phyloP scores from a whole-genome alignment of 345 rosid genomes.

The Pistacia integerrima region DNA sequence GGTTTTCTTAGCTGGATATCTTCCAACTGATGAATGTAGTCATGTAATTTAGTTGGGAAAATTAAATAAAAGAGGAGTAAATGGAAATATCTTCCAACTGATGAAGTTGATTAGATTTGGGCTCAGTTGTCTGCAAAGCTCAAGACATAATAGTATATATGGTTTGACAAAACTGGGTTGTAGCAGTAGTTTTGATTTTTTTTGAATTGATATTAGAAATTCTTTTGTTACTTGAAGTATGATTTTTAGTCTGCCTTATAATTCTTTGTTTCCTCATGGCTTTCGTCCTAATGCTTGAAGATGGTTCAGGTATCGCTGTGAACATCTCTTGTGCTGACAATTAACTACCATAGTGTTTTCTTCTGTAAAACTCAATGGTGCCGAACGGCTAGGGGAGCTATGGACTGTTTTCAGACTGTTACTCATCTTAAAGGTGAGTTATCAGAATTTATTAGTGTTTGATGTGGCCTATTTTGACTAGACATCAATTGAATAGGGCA shows the following conservation, averaged over 20 bases:
- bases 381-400: conserved; percentile 47
- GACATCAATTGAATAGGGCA: background rate
- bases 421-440: conserved; percentile 49
- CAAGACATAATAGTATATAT: background rate
- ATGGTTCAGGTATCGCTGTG: conserved; percentile 27
- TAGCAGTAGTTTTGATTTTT: background rate
- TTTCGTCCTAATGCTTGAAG: conserved; percentile 16
- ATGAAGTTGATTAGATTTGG: background rate
- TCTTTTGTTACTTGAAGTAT: background rate
- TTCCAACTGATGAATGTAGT: no score
- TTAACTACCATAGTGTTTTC: conserved; percentile 29
- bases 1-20: no score
- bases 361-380: conserved; percentile 50
- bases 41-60: no score
- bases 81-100: no score
- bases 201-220: background rate
- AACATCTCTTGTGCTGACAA: conserved; percentile 14
- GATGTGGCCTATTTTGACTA: conserved; percentile 5
- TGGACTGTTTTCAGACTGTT: conserved; percentile 47
- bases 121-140: background rate
- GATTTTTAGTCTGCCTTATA: conserved; percentile 1
- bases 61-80: no score
- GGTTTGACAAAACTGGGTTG: background rate
- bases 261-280: background rate
- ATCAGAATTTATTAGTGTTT: conserved; percentile 10